Conservation (phyloP, 2,329 filamentous ascomycete species). For the Orbilia oligospora region DNA sequence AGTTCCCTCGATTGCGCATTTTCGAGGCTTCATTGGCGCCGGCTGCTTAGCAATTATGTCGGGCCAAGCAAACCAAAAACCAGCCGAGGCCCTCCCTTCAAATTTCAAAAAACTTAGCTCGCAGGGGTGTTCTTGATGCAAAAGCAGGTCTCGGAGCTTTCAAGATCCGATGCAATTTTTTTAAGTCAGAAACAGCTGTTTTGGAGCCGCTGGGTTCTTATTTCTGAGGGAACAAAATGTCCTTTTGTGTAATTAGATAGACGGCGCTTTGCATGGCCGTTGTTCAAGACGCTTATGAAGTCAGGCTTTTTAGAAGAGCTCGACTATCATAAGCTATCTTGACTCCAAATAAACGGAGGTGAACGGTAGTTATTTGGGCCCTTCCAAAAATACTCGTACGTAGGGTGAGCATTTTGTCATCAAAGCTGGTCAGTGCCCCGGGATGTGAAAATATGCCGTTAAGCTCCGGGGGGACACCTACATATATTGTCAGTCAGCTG, state of each 20-base stretch:
- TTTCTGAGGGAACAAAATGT: constrained; percentile 49
- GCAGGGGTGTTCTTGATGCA: constrained; percentile 41
- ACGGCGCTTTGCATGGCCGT: neutral
- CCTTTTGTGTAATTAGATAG: constrained; percentile 2
- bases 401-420: constrained; percentile 38
- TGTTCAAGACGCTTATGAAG: neutral
- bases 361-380: constrained; percentile 25
- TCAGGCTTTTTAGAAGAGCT: constrained; percentile 32
- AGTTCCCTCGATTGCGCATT: constrained; percentile 34
- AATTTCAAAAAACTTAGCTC: constrained; percentile 50
- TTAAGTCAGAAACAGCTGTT: constrained; percentile 21
- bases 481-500: constrained; percentile 41
- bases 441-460: constrained; percentile 47
- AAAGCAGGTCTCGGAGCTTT: constrained; percentile 53
- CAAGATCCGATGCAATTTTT: constrained; percentile 49
- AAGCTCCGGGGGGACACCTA: constrained; percentile 45
- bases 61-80: constrained; percentile 48
- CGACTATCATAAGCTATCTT: constrained; percentile 9
- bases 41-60: constrained; percentile 37
- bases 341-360: constrained; percentile 31
- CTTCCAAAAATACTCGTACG: constrained; percentile 47
- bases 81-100: constrained; percentile 38
- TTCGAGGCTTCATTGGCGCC: constrained; percentile 40
- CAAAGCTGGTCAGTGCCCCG: constrained; percentile 21
- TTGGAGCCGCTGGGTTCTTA: constrained; percentile 34